Evolutionary conservation across 345 rosid genomes (phyloP), one percentile per base, ranked within the genome.

Genomic region (Abelmoschus esculentus): DNA sequence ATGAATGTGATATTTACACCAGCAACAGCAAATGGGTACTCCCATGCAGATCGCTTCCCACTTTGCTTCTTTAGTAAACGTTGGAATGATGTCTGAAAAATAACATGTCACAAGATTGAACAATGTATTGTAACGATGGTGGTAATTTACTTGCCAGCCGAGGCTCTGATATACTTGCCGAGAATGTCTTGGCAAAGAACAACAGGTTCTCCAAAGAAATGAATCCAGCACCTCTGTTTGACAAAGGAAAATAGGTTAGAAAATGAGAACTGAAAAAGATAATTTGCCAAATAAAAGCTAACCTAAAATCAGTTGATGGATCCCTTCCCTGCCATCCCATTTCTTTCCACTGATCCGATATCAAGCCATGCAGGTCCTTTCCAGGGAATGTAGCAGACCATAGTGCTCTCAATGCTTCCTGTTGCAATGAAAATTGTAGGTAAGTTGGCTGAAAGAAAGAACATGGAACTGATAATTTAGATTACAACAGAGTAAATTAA

Each of bases 261-360:
- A 26, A 26, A 19, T 1, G 7, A 13, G 13, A 19, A 56, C 58
- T 13, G 60, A 29, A 19, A 6, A 6, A 44, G 62, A 57, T 42
- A 40, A 10, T n/a, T 46, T 7, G 34, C 61, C 46, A 38, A 26
- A 26, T 15, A 61, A 69, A 67, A 56, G 67, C 6, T 26, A 73
- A 90, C 98, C 98, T 88, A 80, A 93, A 93, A 80, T 93, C 97
- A 50, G 97, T 93, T 5, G 97, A 89, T 74, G 98, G 98, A 84
- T 93, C 96, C 80, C 70, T 87, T 75, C 98, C 98, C 75, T 93
- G 98, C 97, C 97, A 93, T 56, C 98, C 97, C 98, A 93, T 93
- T 70, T 87, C 84, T 78, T 93, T 93, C 98, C 98, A 93, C 47
- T 93, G 97, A 44, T 93, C 90, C 47, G 98, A 90, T 66, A 86